Conservation (phyloP, 2,329 filamentous ascomycete species). For the Aspergillus chevalieri region DNA sequence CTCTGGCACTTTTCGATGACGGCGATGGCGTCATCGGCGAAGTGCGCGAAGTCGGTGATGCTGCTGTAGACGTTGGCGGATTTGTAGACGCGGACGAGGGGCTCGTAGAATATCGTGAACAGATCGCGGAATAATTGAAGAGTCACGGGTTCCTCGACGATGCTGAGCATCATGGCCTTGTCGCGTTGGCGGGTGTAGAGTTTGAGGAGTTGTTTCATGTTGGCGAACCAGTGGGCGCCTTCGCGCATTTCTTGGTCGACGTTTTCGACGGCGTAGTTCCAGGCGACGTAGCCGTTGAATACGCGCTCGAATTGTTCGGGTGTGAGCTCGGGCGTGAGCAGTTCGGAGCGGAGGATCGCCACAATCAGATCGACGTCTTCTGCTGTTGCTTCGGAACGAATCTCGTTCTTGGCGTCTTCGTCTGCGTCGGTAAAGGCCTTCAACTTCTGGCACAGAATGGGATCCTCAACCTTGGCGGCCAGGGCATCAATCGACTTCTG, state of each 20-base stretch:
- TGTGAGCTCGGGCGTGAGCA: constrained; percentile 64
- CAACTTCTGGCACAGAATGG: constrained; percentile 72
- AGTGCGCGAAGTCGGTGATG: constrained; percentile 90
- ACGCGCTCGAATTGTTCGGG: constrained; percentile 73
- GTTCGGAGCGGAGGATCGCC: constrained; percentile 72
- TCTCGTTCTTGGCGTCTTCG: constrained; percentile 65
- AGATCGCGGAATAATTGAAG: constrained; percentile 92
- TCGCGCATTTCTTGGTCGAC: constrained; percentile 78
- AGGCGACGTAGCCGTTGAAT: constrained; percentile 93
- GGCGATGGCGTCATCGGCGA: constrained; percentile 86
- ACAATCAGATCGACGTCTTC: constrained; percentile 83
- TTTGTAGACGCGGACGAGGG: constrained; percentile 93
- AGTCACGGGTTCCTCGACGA: constrained; percentile 96
- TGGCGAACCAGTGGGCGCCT: constrained; percentile 85
- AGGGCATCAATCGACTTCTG: constrained; percentile 82
- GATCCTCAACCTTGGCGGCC: constrained; percentile 70
- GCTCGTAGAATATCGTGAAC: constrained; percentile 98
- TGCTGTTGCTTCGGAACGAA: constrained; percentile 65
- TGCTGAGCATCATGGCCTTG: constrained; percentile 92
- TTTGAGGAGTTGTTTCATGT: constrained; percentile 91
- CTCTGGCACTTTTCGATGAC: constrained; percentile 64
- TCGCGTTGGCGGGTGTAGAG: constrained; percentile 85
- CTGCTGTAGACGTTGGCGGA: constrained; percentile 97
- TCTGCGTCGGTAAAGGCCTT: constrained; percentile 70
- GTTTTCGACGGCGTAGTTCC: constrained; percentile 90